These are phyloP conservation scores for Tremella mesenterica DNA, from an alignment of 768 basidiomycete genomes.

Conservation along the genomic window DNA sequence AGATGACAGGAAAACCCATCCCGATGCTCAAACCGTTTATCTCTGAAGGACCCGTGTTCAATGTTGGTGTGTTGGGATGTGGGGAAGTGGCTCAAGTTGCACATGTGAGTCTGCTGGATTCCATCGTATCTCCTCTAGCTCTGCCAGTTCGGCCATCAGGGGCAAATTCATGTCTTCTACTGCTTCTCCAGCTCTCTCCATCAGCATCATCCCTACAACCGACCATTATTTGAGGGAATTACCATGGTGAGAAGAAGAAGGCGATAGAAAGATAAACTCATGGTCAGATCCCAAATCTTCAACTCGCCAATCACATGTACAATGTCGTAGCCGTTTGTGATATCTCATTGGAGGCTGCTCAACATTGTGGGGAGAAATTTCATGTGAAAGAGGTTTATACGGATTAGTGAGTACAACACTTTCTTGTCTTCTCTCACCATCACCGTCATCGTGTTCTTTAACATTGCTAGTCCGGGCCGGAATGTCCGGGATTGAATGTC, in stretches of 20 bases:
- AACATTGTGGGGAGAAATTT: not conserved
- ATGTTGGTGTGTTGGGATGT: conserved; percentile 2
- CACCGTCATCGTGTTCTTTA: not conserved
- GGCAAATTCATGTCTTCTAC: too few relatives aligned
- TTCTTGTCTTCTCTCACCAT: not conserved
- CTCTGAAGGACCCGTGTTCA: not conserved
- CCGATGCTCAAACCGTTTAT: not conserved
- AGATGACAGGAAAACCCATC: too few relatives aligned
- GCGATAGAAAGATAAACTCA: not conserved
- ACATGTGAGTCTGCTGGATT: not conserved
- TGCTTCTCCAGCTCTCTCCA: not conserved
- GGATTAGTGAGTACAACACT: not conserved
- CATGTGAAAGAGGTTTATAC: not conserved
- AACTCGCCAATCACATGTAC: not conserved
- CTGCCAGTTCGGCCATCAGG: too few relatives aligned
- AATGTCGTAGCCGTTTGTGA: conserved; percentile 3
- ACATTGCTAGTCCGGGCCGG: not conserved
- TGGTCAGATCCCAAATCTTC: not conserved
- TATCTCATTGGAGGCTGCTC: not conserved
- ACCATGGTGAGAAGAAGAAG: too few relatives aligned
- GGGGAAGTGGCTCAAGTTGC: conserved; percentile 1
- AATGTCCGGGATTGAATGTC: too few relatives aligned
- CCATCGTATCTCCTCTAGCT: not conserved
- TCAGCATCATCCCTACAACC: not conserved
- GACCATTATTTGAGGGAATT: too few relatives aligned